These are phyloP conservation scores for Trichoderma semiorbis DNA, from an alignment of 2,329 filamentous ascomycete genomes.

Conservation along the genomic window DNA sequence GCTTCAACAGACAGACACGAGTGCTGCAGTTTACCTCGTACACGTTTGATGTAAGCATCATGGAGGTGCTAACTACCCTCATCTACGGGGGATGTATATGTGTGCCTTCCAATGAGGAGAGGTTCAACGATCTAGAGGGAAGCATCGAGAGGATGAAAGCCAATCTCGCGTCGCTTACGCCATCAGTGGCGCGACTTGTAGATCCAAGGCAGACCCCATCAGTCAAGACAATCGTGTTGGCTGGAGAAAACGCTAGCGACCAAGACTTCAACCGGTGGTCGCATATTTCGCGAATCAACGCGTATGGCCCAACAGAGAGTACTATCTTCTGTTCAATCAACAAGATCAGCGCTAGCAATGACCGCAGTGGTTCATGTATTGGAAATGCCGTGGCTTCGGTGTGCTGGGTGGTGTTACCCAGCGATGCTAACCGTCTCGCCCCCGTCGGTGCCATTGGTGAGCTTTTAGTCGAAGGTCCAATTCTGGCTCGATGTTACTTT, in stretches of 20 bases:
- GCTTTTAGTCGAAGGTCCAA: constrained; percentile 28
- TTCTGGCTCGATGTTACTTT: constrained; percentile 27
- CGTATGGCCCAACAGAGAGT: background rate
- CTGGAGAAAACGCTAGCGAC: background rate
- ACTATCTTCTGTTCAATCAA: background rate
- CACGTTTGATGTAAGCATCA: too few relatives aligned
- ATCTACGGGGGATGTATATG: background rate
- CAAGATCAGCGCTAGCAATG: background rate
- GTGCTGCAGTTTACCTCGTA: too few relatives aligned
- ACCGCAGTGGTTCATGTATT: background rate
- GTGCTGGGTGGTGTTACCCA: constrained; percentile 27
- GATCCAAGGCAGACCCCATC: background rate
- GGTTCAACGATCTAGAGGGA: constrained; percentile 34
- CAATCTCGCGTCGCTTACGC: background rate
- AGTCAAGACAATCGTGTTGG: background rate
- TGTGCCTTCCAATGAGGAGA: constrained; percentile 41
- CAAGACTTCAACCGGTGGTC: background rate
- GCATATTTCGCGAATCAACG: background rate
- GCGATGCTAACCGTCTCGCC: constrained; percentile 22
- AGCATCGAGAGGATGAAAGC: background rate
- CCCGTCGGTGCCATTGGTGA: constrained; percentile 27
- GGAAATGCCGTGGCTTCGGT: constrained; percentile 13
- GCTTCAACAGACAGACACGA: background rate
- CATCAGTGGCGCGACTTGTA: background rate
- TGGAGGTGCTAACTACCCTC: too few relatives aligned